Percentiles rank a stretch among this genome's conserved stretches.
Evolutionary conservation across 148 eudicot genomes (phyloP).

Genomic region (Agrostemma githago): DNA sequence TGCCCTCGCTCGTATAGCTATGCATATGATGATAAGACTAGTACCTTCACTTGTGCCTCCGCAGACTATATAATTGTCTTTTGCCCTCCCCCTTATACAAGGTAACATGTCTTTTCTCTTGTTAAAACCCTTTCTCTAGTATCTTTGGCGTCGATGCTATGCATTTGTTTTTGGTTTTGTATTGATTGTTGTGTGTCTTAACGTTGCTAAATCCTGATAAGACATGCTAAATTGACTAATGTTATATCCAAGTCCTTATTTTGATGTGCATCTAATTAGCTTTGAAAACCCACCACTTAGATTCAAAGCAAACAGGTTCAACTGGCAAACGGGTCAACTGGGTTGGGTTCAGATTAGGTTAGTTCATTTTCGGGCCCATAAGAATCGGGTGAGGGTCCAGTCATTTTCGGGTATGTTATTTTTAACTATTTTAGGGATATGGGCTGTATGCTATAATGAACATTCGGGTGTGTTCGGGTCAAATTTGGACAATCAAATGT

Average conservation of each 20-base stretch:
- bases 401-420: no score
- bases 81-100: conserved; percentile 87
- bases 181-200: neutral
- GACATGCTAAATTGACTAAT: neutral
- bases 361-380: no score
- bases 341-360: no score
- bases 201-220: neutral
- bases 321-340: neutral
- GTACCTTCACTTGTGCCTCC: conserved; percentile 77
- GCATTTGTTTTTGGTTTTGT: neutral
- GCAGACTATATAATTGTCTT: conserved; percentile 78
- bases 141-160: neutral
- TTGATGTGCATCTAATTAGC: neutral
- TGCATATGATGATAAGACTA: conserved; percentile 94
- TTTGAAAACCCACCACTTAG: neutral
- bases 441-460: no score
- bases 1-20: conserved; percentile 94
- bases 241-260: neutral
- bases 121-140: neutral
- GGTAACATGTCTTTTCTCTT: conserved; percentile 36
- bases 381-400: no score
- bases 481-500: neutral
- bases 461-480: no score
- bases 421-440: no score
- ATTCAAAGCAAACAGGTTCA: no score